These are phyloP conservation scores for Hyphopichia homilentoma DNA, from an alignment of 805 yeast genomes.

Conservation along the genomic window DNA sequence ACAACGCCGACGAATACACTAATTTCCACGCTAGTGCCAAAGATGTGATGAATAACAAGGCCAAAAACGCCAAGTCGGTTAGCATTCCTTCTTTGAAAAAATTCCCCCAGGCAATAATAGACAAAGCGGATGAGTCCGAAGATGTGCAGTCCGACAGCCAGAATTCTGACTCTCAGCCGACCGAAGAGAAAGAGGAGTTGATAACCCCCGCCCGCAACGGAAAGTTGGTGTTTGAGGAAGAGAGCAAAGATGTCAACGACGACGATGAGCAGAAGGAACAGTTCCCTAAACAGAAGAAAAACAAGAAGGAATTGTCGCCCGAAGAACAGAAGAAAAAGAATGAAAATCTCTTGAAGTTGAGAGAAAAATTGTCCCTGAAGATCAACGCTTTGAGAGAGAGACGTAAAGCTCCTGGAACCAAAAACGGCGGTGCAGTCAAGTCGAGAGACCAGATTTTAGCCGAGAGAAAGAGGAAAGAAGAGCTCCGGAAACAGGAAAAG, in stretches of 20 bases:
- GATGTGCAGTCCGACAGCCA: constrained; percentile 10
- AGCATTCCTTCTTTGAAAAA: constrained; percentile 34
- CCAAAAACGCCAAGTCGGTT: constrained; percentile 50
- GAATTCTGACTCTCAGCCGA: constrained; percentile 16
- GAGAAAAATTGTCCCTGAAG: constrained; percentile 74
- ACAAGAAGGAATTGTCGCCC: constrained; percentile 30
- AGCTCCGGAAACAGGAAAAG: constrained; percentile 42
- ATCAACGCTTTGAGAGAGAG: constrained; percentile 67
- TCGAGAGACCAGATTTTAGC: constrained; percentile 78
- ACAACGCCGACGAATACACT: constrained; percentile 38
- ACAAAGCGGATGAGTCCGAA: constrained; percentile 3
- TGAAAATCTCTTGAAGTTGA: constrained; percentile 60
- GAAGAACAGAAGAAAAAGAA: constrained; percentile 50
- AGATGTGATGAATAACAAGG: constrained; percentile 55
- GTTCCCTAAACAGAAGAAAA: constrained; percentile 8
- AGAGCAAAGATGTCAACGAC: constrained; percentile 27
- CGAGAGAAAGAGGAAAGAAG: constrained; percentile 52
- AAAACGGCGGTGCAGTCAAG: constrained; percentile 73
- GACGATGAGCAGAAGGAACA: constrained; percentile 4
- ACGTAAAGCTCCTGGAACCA: constrained; percentile 90
- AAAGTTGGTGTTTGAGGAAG: constrained; percentile 64
- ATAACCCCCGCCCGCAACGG: constrained; percentile 8
- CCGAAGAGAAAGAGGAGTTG: constrained; percentile 7
- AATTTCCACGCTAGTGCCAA: constrained; percentile 50
- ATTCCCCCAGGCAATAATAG: constrained; percentile 15